A percentile compares a stretch with the other conserved stretches of the same genome.
Conservation (phyloP, 768 basidiomycete species). For the Termitomyces sp. region DNA sequence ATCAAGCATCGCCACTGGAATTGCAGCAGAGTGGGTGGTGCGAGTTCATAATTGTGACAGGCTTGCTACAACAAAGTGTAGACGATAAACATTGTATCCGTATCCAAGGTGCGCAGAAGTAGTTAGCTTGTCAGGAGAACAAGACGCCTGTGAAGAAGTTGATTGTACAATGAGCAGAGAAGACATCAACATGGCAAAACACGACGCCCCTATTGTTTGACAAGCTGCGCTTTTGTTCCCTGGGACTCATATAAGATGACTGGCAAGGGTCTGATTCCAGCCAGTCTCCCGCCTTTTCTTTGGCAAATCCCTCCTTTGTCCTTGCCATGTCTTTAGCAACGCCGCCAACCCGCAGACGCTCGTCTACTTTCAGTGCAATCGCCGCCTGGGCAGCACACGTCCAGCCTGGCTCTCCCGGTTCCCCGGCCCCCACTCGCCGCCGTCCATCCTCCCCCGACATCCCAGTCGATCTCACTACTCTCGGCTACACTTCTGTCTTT, state of each 20-base stretch:
- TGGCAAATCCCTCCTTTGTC: not conserved
- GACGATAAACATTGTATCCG: not conserved
- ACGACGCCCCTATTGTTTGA: not conserved
- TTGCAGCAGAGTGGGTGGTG: no score
- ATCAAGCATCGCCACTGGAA: no score
- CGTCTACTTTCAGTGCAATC: constrained; percentile 45
- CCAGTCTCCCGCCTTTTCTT: not conserved
- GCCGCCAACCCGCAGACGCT: constrained; percentile 16
- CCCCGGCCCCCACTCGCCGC: constrained; percentile 31
- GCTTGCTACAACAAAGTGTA: no score
- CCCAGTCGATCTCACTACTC: constrained; percentile 46
- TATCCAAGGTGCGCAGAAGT: not conserved
- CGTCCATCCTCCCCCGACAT: constrained; percentile 14
- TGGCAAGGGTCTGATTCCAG: no score
- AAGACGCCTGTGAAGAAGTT: not conserved
- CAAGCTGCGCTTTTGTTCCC: not conserved
- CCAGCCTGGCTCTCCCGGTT: constrained; percentile 63
- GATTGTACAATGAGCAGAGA: no score
- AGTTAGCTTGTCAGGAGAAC: not conserved
- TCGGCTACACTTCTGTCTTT: constrained; percentile 66
- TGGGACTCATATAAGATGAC: not conserved
- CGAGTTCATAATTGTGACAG: no score
- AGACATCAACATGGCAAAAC: not conserved
- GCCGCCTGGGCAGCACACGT: constrained; percentile 59
- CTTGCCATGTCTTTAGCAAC: not conserved